These are phyloP conservation scores for Tephrocybe sp. DNA, from an alignment of 768 basidiomycete species.

Conservation along the genomic window DNA sequence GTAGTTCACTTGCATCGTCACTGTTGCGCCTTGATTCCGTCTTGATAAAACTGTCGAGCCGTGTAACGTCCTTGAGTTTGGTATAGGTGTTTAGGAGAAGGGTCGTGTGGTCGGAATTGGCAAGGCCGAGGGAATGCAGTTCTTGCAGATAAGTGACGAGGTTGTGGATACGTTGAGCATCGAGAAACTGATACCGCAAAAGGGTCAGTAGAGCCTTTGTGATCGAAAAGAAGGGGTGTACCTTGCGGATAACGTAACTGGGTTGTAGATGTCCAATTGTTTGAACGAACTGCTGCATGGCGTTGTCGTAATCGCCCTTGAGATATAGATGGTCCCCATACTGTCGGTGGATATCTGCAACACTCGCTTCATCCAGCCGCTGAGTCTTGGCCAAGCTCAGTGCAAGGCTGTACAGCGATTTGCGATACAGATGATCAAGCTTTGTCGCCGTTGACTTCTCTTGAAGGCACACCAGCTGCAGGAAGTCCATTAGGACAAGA, in stretches of 20 bases:
- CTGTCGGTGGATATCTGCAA: slow-evolving; percentile 87
- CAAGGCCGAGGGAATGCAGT: slow-evolving; percentile 83
- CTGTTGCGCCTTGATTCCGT: slow-evolving; percentile 65
- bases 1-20: slow-evolving; percentile 65
- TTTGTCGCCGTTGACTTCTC: slow-evolving; percentile 86
- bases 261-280: slow-evolving; percentile 90
- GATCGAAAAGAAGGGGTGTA: slow-evolving; percentile 25
- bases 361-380: slow-evolving; percentile 64
- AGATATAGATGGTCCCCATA: slow-evolving; percentile 91
- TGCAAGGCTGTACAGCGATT: slow-evolving; percentile 77
- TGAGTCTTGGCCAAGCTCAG: slow-evolving; percentile 82
- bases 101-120: slow-evolving; percentile 96
- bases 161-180: slow-evolving; percentile 93
- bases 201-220: neutral
- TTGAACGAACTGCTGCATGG: slow-evolving; percentile 89
- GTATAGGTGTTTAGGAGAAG: slow-evolving; percentile 97
- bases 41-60: slow-evolving; percentile 91
- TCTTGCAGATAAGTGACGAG: slow-evolving; percentile 96
- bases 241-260: slow-evolving; percentile 97
- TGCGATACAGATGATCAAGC: slow-evolving; percentile 81
- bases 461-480: slow-evolving; percentile 61
- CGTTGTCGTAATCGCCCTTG: slow-evolving; percentile 90
- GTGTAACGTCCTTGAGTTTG: slow-evolving; percentile 87
- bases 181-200: slow-evolving; percentile 71
- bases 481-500: neutral